These are phyloP conservation scores for Jackrogersella minutella DNA, from an alignment of 495 filamentous ascomycete genomes.

Conservation along the genomic window DNA sequence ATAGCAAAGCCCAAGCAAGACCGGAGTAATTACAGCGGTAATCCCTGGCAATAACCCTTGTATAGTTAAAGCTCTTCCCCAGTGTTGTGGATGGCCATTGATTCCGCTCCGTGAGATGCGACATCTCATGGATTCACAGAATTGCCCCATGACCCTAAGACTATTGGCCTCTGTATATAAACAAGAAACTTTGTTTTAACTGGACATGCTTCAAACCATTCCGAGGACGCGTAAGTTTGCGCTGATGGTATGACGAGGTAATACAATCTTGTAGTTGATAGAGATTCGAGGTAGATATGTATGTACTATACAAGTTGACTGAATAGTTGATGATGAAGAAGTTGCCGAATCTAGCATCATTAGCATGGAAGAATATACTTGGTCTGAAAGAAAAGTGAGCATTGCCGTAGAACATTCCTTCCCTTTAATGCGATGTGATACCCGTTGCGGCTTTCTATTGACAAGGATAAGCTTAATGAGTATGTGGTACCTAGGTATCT, in stretches of 20 bases:
- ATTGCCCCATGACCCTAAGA: constrained; percentile 5
- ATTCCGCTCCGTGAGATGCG: constrained; percentile 20
- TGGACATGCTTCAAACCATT: not conserved
- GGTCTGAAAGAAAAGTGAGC: constrained; percentile 8
- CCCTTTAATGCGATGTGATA: constrained; percentile 18
- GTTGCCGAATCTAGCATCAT: constrained; percentile 9
- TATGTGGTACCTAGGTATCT: not conserved
- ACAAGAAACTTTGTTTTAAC: not conserved
- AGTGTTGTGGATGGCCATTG: constrained; percentile 24
- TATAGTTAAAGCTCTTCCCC: constrained; percentile 10
- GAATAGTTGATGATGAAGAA: not conserved
- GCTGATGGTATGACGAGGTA: constrained; percentile 4
- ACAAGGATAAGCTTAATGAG: constrained; percentile 34
- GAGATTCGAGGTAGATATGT: no score
- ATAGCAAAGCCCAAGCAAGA: no score
- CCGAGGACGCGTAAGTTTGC: not conserved
- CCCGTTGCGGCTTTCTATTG: constrained; percentile 1
- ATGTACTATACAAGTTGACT: not conserved
- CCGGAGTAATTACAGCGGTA: constrained; percentile 35
- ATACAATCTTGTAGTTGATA: no score
- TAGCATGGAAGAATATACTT: not conserved
- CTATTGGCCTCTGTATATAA: not conserved
- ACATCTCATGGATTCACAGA: constrained; percentile 15
- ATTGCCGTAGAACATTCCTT: constrained; percentile 14
- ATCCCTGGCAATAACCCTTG: constrained; percentile 31